Percentiles rank a stretch among this genome's conserved stretches.
These are phyloP conservation scores for Penicillium sp. DNA, from an alignment of 2,329 filamentous ascomycete genomes.

Conservation along the genomic window DNA sequence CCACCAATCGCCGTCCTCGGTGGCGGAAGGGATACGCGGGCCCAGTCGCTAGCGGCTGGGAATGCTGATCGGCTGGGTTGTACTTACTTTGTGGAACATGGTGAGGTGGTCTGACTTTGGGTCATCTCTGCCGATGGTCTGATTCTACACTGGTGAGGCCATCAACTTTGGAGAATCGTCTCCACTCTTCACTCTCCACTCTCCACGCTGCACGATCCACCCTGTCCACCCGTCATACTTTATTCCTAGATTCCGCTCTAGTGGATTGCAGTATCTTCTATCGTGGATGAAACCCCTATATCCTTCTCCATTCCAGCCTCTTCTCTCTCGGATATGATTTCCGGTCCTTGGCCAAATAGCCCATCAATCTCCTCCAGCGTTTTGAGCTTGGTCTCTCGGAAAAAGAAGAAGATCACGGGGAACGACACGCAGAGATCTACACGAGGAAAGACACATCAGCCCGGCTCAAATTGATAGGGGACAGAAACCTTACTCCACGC, in stretches of 20 bases:
- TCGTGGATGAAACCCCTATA: slow-evolving; percentile 8
- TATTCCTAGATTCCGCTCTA: not conserved
- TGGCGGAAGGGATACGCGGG: slow-evolving; percentile 17
- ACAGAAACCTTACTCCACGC: slow-evolving; percentile 43
- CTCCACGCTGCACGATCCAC: not conserved
- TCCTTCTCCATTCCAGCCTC: slow-evolving; percentile 3
- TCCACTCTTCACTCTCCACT: not conserved
- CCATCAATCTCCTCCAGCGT: slow-evolving; percentile 59
- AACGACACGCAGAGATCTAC: slow-evolving; percentile 38
- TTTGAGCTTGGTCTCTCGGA: slow-evolving; percentile 55
- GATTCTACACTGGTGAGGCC: not conserved
- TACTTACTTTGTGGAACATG: not conserved
- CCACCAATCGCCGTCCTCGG: slow-evolving; percentile 14
- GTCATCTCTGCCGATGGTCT: not conserved
- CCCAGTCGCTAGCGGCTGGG: slow-evolving; percentile 11
- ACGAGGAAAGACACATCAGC: not conserved
- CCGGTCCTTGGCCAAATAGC: slow-evolving; percentile 46
- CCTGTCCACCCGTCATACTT: not conserved
- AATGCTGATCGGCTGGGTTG: slow-evolving; percentile 23
- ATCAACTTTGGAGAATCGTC: not conserved
- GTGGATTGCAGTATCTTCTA: slow-evolving; percentile 11
- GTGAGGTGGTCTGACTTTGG: not conserved
- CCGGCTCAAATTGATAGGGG: not conserved
- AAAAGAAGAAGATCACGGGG: slow-evolving; percentile 51
- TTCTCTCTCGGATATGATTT: not conserved